Percentiles rank a stretch among this genome's conserved stretches.
Evolutionary conservation across 1,284 basidiomycete species (phyloP).

Genomic region (Tylopilus orsonianus): DNA sequence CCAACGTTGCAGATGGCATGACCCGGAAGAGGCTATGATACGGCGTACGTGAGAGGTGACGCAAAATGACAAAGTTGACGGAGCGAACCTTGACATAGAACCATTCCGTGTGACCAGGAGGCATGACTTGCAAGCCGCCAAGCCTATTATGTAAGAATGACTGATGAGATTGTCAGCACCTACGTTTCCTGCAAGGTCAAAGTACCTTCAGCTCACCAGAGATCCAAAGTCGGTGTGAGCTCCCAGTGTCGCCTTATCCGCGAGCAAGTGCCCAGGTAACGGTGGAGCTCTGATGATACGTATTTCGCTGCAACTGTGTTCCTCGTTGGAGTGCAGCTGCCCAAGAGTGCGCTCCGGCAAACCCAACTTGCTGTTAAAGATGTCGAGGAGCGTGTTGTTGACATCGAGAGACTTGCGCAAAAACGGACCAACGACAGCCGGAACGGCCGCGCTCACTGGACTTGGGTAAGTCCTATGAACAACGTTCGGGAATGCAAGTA

Average conservation of each 20-base stretch:
- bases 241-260: constrained; percentile 42
- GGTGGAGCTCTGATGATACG: constrained; percentile 56
- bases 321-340: constrained; percentile 45
- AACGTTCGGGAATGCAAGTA: constrained; percentile 51
- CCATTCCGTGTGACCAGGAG: constrained; percentile 63
- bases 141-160: constrained; percentile 69
- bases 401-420: constrained; percentile 56
- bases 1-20: constrained; percentile 63
- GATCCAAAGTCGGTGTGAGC: constrained; percentile 61
- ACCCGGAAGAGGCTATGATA: constrained; percentile 52
- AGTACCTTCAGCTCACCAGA: constrained; percentile 32
- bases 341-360: constrained; percentile 51
- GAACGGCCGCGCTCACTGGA: constrained; percentile 52
- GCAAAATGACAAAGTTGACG: not conserved
- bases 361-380: constrained; percentile 58
- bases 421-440: constrained; percentile 51
- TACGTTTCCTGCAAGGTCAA: not conserved
- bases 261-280: constrained; percentile 22
- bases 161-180: constrained; percentile 31
- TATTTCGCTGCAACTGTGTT: constrained; percentile 59
- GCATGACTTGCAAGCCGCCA: constrained; percentile 70
- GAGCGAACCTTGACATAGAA: constrained; percentile 58
- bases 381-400: constrained; percentile 51
- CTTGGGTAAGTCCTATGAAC: constrained; percentile 55
- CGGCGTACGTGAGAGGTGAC: not conserved